phyloP scores from a whole-genome alignment of 164 flowering plant genomes.

The Chimonanthus salicifolius region DNA sequence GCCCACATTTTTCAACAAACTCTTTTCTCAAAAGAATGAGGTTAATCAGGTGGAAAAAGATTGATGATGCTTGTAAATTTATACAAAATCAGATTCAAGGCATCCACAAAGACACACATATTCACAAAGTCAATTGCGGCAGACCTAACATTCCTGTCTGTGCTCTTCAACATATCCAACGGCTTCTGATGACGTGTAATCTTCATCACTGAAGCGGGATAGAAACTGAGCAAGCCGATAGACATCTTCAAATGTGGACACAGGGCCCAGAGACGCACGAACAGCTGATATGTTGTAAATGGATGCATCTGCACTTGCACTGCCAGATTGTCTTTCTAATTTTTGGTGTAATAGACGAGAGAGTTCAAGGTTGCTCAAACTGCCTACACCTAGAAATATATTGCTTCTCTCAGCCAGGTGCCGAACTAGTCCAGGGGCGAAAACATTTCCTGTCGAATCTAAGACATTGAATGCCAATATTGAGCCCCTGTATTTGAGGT shows the following conservation, averaged over 20 bases:
- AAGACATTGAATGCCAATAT: constrained; percentile 11
- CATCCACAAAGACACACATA: background rate
- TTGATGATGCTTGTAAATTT: background rate
- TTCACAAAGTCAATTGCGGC: background rate
- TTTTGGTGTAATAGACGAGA: background rate
- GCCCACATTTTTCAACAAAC: too few species aligned
- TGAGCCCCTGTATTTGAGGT: constrained; percentile 6
- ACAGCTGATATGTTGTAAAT: background rate
- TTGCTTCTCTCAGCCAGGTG: constrained; percentile 6
- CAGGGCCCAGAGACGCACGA: constrained; percentile 6
- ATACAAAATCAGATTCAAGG: background rate
- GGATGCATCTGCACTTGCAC: background rate
- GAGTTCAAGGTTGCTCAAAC: background rate
- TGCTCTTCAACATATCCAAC: constrained; percentile 8
- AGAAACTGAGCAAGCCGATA: constrained; percentile 7
- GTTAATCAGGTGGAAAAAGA: background rate
- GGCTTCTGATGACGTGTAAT: constrained; percentile 7
- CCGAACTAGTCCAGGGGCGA: constrained; percentile 6
- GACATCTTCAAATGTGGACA: constrained; percentile 6
- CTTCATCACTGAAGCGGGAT: constrained; percentile 6
- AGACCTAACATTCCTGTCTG: background rate
- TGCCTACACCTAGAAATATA: constrained; percentile 1
- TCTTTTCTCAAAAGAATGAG: background rate
- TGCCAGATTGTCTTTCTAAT: background rate
- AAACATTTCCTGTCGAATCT: constrained; percentile 10